Percentiles rank a stretch among this genome's conserved stretches.
Conservation (phyloP, 345 rosid genomes). For the Lepidium didymum region DNA sequence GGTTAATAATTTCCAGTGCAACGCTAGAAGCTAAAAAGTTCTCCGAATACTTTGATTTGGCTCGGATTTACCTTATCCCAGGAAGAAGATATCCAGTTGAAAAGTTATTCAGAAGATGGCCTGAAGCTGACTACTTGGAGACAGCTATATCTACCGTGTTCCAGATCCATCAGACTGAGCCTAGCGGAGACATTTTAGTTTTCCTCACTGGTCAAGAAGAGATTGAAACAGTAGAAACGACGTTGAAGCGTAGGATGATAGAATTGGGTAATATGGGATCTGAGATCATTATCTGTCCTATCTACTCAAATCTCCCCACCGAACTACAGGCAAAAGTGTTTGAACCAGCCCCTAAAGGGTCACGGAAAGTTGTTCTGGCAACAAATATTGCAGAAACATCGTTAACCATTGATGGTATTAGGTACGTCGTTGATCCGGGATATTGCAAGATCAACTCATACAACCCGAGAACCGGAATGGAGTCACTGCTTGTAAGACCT, state of each 20-base stretch:
- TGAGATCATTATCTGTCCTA: slow-evolving; percentile 82
- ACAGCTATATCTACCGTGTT: slow-evolving; percentile 78
- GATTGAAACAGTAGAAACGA: slow-evolving; percentile 85
- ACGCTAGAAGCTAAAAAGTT: slow-evolving; percentile 96
- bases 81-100: slow-evolving; percentile 94
- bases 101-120: slow-evolving; percentile 60
- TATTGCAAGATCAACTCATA: slow-evolving; percentile 84
- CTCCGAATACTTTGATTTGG: slow-evolving; percentile 84
- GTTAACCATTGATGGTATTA: slow-evolving; percentile 82
- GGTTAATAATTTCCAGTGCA: slow-evolving; percentile 85
- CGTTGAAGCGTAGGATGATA: slow-evolving; percentile 58
- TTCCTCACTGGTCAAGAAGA: slow-evolving; percentile 97
- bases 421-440: slow-evolving; percentile 84
- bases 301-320: slow-evolving; percentile 87
- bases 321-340: slow-evolving; percentile 90
- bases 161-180: slow-evolving; percentile 69
- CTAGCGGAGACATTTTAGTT: slow-evolving; percentile 73
- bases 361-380: slow-evolving; percentile 88
- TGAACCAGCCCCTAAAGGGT: slow-evolving; percentile 85
- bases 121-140: slow-evolving; percentile 78
- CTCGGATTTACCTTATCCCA: slow-evolving; percentile 79
- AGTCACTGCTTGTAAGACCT: slow-evolving; percentile 72
- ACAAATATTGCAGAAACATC: slow-evolving; percentile 97
- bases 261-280: slow-evolving; percentile 76
- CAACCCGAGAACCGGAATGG: slow-evolving; percentile 94